Percentiles rank a stretch among this genome's conserved stretches.
These are phyloP conservation scores for Sugiyamaella lignohabitans DNA, from an alignment of 805 yeast genomes.

Conservation along the genomic window DNA sequence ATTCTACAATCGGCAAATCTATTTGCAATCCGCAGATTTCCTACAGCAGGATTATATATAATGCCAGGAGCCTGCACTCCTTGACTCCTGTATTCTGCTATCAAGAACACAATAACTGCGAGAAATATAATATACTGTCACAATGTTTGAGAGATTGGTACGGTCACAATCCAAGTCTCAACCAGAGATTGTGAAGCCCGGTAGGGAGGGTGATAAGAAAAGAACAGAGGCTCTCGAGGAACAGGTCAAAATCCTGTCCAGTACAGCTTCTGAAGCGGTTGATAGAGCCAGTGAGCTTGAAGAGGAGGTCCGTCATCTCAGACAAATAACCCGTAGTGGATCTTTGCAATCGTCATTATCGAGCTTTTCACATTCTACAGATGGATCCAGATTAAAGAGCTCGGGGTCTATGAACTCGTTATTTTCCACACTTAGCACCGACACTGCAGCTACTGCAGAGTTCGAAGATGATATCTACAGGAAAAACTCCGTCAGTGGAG, in stretches of 20 bases:
- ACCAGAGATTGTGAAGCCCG: slow-evolving; percentile 18
- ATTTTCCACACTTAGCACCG: slow-evolving; percentile 6
- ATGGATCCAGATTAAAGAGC: not conserved
- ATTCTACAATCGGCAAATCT: not conserved
- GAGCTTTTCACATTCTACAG: not conserved
- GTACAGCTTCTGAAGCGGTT: slow-evolving; percentile 23
- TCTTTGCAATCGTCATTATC: slow-evolving; percentile 4
- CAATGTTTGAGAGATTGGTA: not conserved
- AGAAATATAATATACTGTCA: not conserved
- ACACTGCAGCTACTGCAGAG: not conserved
- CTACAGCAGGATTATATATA: not conserved
- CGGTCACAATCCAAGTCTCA: slow-evolving; percentile 6
- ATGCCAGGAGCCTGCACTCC: too few relatives aligned
- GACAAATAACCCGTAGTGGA: not conserved
- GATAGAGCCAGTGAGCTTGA: slow-evolving; percentile 22
- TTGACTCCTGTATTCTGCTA: not conserved
- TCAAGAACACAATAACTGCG: not conserved
- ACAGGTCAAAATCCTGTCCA: slow-evolving; percentile 21
- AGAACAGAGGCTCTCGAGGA: slow-evolving; percentile 22
- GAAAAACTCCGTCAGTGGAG: not conserved
- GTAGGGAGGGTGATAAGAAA: slow-evolving; percentile 22
- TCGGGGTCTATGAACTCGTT: slow-evolving; percentile 9
- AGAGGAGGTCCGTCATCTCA: slow-evolving; percentile 17
- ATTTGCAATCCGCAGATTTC: not conserved
- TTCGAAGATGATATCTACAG: not conserved